A percentile compares a stretch with the other conserved stretches of the same genome.
These are phyloP conservation scores for Ascochyta pisi DNA, from an alignment of 2,329 filamentous ascomycete species.

Conservation along the genomic window DNA sequence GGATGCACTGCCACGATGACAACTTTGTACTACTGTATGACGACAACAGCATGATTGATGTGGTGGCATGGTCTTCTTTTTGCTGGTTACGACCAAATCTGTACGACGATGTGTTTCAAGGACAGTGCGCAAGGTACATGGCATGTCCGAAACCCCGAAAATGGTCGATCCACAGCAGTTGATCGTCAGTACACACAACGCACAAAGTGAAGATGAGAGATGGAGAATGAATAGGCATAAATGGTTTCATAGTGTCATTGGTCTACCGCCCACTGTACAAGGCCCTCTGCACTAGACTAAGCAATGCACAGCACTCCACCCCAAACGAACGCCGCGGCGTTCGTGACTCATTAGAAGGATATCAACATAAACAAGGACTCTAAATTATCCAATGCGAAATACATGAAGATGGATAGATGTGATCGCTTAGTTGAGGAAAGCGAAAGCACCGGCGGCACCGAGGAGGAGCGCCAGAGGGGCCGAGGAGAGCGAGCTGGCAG, in stretches of 20 bases:
- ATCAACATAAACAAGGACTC: slow-evolving; percentile 20
- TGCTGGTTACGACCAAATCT: slow-evolving; percentile 11
- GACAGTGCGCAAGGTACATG: background rate
- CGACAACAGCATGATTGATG: slow-evolving; percentile 19
- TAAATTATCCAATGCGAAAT: slow-evolving; percentile 28
- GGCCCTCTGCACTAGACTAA: slow-evolving; percentile 33
- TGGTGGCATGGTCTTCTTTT: slow-evolving; percentile 12
- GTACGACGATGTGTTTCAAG: slow-evolving; percentile 5
- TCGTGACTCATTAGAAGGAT: slow-evolving; percentile 25
- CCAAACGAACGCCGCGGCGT: slow-evolving; percentile 16
- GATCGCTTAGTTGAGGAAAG: slow-evolving; percentile 48
- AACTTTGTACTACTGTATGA: slow-evolving; percentile 16
- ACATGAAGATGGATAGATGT: slow-evolving; percentile 20
- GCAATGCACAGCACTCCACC: slow-evolving; percentile 30
- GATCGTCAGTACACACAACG: background rate
- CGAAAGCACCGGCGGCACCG: slow-evolving; percentile 51
- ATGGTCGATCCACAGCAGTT: background rate
- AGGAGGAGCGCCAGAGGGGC: slow-evolving; percentile 35
- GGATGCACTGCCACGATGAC: slow-evolving; percentile 9
- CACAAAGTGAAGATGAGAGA: background rate
- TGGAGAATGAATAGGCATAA: slow-evolving; percentile 3
- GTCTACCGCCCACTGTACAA: slow-evolving; percentile 33
- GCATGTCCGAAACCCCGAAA: background rate
- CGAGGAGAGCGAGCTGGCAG: slow-evolving; percentile 46
- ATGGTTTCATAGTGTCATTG: slow-evolving; percentile 22